These are phyloP conservation scores for Cryptococcus maquisensis DNA, from an alignment of 1,284 basidiomycete species.

Conservation along the genomic window DNA sequence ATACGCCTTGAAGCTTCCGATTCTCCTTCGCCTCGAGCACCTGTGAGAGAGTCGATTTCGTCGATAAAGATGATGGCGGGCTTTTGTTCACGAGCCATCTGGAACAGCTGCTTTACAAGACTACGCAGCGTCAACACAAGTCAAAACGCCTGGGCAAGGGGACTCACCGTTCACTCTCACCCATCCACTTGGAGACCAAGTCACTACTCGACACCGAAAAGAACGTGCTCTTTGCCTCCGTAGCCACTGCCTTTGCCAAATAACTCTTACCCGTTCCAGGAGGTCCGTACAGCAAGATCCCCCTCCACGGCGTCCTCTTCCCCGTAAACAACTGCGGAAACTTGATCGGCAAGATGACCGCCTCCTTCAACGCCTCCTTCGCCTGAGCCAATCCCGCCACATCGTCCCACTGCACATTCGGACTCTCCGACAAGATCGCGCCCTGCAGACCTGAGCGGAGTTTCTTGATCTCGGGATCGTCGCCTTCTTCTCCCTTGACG, in stretches of 20 bases:
- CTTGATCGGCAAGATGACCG: slow-evolving; percentile 97
- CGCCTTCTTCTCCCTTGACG: slow-evolving; percentile 60
- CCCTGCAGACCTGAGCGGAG: slow-evolving; percentile 79
- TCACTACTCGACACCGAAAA: slow-evolving; percentile 95
- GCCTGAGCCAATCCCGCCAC: slow-evolving; percentile 92
- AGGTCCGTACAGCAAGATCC: slow-evolving; percentile 92
- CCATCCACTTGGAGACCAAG: slow-evolving; percentile 98
- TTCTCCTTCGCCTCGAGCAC: slow-evolving; percentile 91
- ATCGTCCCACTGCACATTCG: slow-evolving; percentile 97
- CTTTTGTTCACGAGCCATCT: slow-evolving; percentile 93
- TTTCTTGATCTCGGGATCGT: slow-evolving; percentile 92
- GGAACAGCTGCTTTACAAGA: slow-evolving; percentile 92
- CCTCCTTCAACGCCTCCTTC: slow-evolving; percentile 95
- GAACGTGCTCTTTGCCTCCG: slow-evolving; percentile 98
- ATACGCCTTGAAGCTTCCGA: slow-evolving; percentile 93
- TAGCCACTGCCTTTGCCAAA: slow-evolving; percentile 96
- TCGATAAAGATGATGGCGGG: slow-evolving; percentile 99
- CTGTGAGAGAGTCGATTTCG: slow-evolving; percentile 94
- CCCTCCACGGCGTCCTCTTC: slow-evolving; percentile 94
- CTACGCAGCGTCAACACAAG: slow-evolving; percentile 50
- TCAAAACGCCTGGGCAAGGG: neutral
- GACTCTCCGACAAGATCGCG: slow-evolving; percentile 89
- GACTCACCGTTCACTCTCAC: slow-evolving; percentile 86
- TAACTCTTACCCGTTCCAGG: slow-evolving; percentile 83
- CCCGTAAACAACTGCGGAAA: slow-evolving; percentile 98